Evolutionary conservation across 441 rosid species (phyloP).

Genomic region (Pelargonium fulgidum): DNA sequence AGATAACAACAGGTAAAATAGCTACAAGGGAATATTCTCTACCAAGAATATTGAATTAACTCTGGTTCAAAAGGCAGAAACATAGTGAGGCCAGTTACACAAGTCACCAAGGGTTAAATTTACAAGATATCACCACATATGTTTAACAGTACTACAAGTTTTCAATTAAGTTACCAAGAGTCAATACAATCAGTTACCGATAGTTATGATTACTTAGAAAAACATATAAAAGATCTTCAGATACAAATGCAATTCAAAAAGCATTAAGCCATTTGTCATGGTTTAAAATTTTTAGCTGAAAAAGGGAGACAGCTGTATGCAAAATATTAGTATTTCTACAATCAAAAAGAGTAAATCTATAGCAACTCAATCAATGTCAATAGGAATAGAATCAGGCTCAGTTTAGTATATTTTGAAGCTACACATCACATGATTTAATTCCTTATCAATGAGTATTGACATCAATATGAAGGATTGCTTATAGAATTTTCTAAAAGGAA

Average conservation of each 20-base stretch:
- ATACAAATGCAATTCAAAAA: neutral
- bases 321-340: neutral
- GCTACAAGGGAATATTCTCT: neutral
- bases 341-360: neutral
- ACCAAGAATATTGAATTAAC: neutral
- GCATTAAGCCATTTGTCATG: neutral
- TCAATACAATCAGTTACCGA: neutral
- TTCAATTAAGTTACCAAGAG: neutral
- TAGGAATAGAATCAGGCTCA: neutral
- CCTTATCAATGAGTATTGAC: neutral
- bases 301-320: neutral
- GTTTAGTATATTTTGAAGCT: neutral
- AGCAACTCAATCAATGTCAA: neutral
- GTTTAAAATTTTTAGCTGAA: neutral
- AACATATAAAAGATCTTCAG: neutral
- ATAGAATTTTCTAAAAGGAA: neutral
- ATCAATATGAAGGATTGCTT: neutral
- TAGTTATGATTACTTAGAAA: neutral
- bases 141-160: neutral
- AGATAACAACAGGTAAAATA: neutral
- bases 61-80: conserved; percentile 1
- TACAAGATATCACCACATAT: neutral
- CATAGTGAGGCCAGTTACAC: neutral
- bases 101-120: neutral
- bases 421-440: neutral